phyloP scores from a whole-genome alignment of 495 filamentous ascomycete genomes.

The Penicillium subrubescens region DNA sequence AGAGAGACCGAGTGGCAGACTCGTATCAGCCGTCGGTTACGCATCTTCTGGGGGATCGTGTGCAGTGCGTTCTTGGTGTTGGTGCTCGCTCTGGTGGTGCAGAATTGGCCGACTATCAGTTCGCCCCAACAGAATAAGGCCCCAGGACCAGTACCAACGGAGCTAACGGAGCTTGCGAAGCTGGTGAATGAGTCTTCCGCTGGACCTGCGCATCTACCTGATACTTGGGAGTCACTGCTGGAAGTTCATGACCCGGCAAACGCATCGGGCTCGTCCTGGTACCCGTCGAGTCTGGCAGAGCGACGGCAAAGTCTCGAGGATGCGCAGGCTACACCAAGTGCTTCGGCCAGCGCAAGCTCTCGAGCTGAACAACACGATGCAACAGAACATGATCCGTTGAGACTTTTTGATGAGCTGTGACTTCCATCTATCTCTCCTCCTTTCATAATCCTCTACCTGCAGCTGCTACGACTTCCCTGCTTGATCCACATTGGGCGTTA shows the following conservation, averaged over 20 bases:
- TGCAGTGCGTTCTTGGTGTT: constrained; percentile 36
- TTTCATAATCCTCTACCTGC: neutral
- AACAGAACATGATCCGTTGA: constrained; percentile 31
- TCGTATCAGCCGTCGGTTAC: constrained; percentile 62
- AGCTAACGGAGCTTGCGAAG: neutral
- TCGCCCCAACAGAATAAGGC: neutral
- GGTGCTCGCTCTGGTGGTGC: constrained; percentile 47
- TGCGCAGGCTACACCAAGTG: constrained; percentile 6
- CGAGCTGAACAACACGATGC: constrained; percentile 5
- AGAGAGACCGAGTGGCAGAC: constrained; percentile 74
- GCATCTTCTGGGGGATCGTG: constrained; percentile 61
- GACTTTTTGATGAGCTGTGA: constrained; percentile 41
- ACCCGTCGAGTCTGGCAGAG: constrained; percentile 25
- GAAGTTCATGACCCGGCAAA: neutral
- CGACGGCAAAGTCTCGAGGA: constrained; percentile 23
- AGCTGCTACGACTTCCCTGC: neutral
- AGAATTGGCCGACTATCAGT: constrained; percentile 26
- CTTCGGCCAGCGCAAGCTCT: constrained; percentile 8
- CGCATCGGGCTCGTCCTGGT: constrained; percentile 14
- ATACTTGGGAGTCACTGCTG: constrained; percentile 13
- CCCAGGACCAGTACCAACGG: neutral
- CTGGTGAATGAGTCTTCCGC: constrained; percentile 8
- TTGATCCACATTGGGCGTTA: constrained; percentile 1
- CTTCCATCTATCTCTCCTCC: neutral
- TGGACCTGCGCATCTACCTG: constrained; percentile 2